Evolutionary conservation across 371 early-diverging fungal species (phyloP).

Genomic region (Chytridiales sp.): DNA sequence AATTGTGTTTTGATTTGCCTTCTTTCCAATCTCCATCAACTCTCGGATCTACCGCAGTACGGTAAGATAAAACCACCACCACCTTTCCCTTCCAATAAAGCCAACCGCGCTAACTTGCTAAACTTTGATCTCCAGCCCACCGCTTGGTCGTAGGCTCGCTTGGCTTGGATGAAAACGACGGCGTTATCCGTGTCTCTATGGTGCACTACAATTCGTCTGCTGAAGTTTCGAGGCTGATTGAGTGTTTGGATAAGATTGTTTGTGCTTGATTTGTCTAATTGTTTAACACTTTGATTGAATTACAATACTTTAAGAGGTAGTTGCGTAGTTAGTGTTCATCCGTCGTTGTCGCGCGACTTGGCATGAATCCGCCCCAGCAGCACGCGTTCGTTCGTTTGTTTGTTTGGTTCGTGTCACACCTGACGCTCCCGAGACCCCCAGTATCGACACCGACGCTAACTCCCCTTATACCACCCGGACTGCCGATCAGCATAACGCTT

Average conservation of each 20-base stretch:
- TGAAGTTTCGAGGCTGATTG: conserved; percentile 27
- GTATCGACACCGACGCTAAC: too few relatives aligned
- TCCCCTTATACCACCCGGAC: too few relatives aligned
- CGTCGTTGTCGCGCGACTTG: too few relatives aligned
- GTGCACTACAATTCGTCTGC: conserved; percentile 39
- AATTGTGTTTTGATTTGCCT: not conserved
- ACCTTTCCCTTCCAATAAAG: not conserved
- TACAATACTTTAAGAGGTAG: too few relatives aligned
- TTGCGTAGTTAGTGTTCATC: too few relatives aligned
- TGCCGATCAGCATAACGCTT: too few relatives aligned
- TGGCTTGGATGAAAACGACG: conserved; percentile 27
- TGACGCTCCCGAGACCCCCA: too few relatives aligned
- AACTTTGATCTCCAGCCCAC: conserved; percentile 15
- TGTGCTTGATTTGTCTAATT: too few relatives aligned
- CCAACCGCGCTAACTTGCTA: not conserved
- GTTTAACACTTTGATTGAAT: too few relatives aligned
- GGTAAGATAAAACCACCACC: not conserved
- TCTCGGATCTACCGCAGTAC: not conserved
- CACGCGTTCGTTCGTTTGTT: not conserved
- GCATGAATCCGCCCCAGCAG: not conserved
- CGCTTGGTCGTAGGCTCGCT: conserved; percentile 23
- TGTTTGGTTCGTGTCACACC: too few relatives aligned
- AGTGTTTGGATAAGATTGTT: conserved; percentile 11
- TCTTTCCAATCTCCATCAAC: not conserved
- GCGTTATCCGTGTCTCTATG: conserved; percentile 32